A percentile compares a stretch with the other conserved stretches of the same genome.
phyloP scores from a whole-genome alignment of 305 asterid species.

The Caryopteris hybrid region DNA sequence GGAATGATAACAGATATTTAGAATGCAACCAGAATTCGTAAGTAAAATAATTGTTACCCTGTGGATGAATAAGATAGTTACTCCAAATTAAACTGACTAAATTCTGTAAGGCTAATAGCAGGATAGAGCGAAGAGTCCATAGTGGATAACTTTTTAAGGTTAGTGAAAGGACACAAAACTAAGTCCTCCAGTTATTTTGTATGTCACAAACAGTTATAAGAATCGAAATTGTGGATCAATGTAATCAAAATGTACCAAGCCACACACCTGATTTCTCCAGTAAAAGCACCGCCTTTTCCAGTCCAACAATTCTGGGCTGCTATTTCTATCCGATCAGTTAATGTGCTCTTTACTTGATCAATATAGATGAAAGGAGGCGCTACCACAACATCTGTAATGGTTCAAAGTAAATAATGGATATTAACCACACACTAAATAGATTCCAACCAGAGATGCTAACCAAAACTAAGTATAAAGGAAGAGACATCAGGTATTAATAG shows the following conservation, averaged over 20 bases:
- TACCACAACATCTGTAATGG: conserved; percentile 72
- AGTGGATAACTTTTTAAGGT: background rate
- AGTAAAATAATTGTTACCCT: background rate
- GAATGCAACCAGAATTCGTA: background rate
- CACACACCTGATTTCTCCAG: conserved; percentile 90
- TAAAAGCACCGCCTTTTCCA: conserved; percentile 96
- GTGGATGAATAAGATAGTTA: background rate
- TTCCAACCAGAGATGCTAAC: background rate
- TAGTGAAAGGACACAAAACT: conserved; percentile 1
- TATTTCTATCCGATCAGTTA: conserved; percentile 63
- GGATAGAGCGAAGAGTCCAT: background rate
- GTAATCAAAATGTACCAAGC: conserved; percentile 3
- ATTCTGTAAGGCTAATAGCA: background rate
- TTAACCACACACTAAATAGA: background rate
- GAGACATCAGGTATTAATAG: background rate
- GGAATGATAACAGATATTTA: background rate
- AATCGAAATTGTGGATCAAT: conserved; percentile 1
- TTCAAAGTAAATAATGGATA: conserved; percentile 16
- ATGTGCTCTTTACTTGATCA: conserved; percentile 72
- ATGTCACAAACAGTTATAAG: conserved; percentile 15
- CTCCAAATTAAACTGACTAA: background rate
- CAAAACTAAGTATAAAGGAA: background rate
- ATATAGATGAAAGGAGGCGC: conserved; percentile 88
- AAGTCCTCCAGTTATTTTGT: conserved; percentile 3
- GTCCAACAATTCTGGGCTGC: conserved; percentile 92